phyloP scores from a whole-genome alignment of 139 green algal species.

The Closterium sp. region DNA sequence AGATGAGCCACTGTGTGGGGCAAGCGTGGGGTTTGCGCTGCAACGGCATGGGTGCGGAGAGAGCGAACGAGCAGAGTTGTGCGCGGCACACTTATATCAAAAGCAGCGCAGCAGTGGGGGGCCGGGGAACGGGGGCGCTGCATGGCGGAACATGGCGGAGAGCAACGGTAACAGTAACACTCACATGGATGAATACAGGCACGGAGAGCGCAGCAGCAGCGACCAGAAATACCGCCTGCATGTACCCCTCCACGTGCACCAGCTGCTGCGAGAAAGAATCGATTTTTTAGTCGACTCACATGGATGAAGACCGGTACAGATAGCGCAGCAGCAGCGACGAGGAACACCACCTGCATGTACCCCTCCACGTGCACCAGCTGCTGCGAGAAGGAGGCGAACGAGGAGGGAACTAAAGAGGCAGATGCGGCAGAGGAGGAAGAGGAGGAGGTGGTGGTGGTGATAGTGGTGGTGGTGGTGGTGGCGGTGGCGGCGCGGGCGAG shows the following conservation, averaged over 20 bases:
- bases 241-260: conserved; percentile 68
- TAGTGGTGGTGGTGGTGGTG: no score
- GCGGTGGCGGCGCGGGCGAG: conserved; percentile 47
- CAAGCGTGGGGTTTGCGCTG: no score
- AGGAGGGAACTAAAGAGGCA: neutral
- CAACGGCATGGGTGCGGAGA: no score
- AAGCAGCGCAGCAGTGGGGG: no score
- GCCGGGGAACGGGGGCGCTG: no score
- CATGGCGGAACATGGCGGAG: no score
- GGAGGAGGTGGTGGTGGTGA: no score
- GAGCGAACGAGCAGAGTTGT: no score
- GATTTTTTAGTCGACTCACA: no score
- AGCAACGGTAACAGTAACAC: neutral
- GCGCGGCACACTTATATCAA: no score
- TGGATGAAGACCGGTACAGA: conserved; percentile 54
- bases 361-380: conserved; percentile 37
- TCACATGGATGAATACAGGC: conserved; percentile 47
- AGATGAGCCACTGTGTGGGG: no score
- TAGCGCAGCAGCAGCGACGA: conserved; percentile 61
- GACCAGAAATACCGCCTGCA: conserved; percentile 78
- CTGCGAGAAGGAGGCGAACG: neutral
- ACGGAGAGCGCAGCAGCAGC: conserved; percentile 62
- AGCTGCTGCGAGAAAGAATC: neutral
- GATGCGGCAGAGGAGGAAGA: neutral
- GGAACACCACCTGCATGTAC: conserved; percentile 89